phyloP scores from a whole-genome alignment of 768 basidiomycete genomes.

The Rhodotorula graminis region DNA sequence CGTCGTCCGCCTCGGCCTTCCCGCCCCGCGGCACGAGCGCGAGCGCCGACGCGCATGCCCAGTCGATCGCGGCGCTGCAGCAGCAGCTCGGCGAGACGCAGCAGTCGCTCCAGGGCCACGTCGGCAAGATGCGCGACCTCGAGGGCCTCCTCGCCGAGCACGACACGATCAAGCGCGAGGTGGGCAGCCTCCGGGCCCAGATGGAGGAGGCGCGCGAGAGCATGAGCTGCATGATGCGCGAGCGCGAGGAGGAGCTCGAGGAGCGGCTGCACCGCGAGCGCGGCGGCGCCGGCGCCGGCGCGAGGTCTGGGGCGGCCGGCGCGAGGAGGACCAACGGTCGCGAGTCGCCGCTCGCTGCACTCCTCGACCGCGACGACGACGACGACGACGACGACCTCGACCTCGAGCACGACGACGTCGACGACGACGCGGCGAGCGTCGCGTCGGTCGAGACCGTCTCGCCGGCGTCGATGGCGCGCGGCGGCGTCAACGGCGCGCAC shows the following conservation, averaged over 20 bases:
- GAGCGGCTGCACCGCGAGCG: slow-evolving; percentile 42
- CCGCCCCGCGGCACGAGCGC: slow-evolving; percentile 3
- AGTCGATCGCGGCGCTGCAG: slow-evolving; percentile 64
- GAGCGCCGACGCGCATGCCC: slow-evolving; percentile 32
- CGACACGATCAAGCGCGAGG: slow-evolving; percentile 72
- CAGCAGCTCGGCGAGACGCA: slow-evolving; percentile 80
- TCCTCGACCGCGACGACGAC: slow-evolving; percentile 45
- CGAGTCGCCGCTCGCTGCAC: slow-evolving; percentile 32
- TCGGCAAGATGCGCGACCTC: slow-evolving; percentile 71
- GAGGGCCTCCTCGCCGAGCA: slow-evolving; percentile 78
- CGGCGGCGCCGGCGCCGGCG: too few species aligned
- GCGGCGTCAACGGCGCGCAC: not conserved
- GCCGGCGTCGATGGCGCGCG: not conserved
- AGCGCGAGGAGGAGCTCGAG: slow-evolving; percentile 49
- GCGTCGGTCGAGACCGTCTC: slow-evolving; percentile 29
- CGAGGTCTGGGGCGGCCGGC: slow-evolving; percentile 43
- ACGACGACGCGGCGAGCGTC: slow-evolving; percentile 49
- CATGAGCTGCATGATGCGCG: not conserved
- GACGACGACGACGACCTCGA: slow-evolving; percentile 60
- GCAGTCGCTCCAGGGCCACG: slow-evolving; percentile 64
- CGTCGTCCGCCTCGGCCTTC: slow-evolving; percentile 35
- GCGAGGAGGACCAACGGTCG: slow-evolving; percentile 35
- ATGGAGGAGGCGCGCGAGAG: slow-evolving; percentile 55
- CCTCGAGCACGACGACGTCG: slow-evolving; percentile 46
- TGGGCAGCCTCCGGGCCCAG: slow-evolving; percentile 49